A percentile compares a stretch with the other conserved stretches of the same genome.
Conservation (phyloP, 371 early-diverging fungal species). For the Zychaea mexicana region DNA sequence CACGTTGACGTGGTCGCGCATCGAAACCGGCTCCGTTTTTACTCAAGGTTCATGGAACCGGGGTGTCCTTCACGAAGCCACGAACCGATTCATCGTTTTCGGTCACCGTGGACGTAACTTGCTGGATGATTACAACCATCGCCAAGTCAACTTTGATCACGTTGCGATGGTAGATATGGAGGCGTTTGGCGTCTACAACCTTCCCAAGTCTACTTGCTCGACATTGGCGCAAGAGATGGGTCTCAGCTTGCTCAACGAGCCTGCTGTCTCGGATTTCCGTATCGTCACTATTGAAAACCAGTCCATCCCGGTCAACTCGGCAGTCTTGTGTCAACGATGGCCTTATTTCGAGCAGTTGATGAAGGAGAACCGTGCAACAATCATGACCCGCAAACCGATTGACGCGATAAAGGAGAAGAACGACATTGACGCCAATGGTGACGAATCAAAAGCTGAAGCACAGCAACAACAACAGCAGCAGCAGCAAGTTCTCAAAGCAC, state of each 20-base stretch:
- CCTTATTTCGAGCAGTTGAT: slow-evolving; percentile 60
- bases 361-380: slow-evolving; percentile 56
- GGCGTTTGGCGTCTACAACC: slow-evolving; percentile 63
- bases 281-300: slow-evolving; percentile 62
- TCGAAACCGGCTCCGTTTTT: slow-evolving; percentile 68
- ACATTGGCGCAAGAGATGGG: slow-evolving; percentile 60
- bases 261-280: slow-evolving; percentile 61
- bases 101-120: slow-evolving; percentile 72
- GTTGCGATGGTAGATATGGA: slow-evolving; percentile 67
- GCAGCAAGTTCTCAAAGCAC: slow-evolving; percentile 15
- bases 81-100: slow-evolving; percentile 74
- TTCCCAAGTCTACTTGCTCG: slow-evolving; percentile 49
- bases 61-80: slow-evolving; percentile 60
- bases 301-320: slow-evolving; percentile 65
- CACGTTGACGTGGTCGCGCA: slow-evolving; percentile 64
- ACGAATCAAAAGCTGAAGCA: neutral
- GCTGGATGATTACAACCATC: slow-evolving; percentile 77
- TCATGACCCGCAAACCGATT: neutral
- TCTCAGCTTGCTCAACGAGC: slow-evolving; percentile 58
- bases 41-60: slow-evolving; percentile 77
- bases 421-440: neutral
- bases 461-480: neutral
- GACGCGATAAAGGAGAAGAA: neutral
- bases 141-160: slow-evolving; percentile 72
- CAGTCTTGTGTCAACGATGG: slow-evolving; percentile 68